Conservation (phyloP, 2,329 filamentous ascomycete species). For the Raffaelea albimanens region DNA sequence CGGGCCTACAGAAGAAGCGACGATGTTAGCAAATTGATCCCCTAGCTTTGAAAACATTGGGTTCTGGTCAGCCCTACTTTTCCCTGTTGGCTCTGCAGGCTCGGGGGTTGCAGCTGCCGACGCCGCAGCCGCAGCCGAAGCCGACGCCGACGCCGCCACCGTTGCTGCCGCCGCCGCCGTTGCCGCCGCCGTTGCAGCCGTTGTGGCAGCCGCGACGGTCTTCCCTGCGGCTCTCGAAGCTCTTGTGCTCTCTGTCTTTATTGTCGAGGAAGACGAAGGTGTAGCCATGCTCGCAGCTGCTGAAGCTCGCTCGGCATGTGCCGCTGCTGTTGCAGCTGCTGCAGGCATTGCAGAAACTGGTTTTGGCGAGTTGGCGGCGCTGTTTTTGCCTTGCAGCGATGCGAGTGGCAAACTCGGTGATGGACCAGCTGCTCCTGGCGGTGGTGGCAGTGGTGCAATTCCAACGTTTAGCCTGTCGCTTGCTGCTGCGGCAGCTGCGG, state of each 20-base stretch:
- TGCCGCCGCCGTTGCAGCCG: conserved; percentile 25
- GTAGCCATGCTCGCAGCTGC: conserved; percentile 12
- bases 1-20: conserved; percentile 17
- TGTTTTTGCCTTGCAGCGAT: conserved; percentile 42
- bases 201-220: conserved; percentile 12
- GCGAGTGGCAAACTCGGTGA: conserved; percentile 33
- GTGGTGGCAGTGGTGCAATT: conserved; percentile 86
- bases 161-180: conserved; percentile 6
- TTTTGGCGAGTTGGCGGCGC: conserved; percentile 46
- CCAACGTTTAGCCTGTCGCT: conserved; percentile 82
- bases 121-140: conserved; percentile 1
- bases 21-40: background rate
- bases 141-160: background rate
- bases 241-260: conserved; percentile 22
- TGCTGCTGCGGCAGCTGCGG: conserved; percentile 84
- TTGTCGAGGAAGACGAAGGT: conserved; percentile 18
- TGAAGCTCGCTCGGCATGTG: conserved; percentile 15
- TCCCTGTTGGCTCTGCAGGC: conserved; percentile 9
- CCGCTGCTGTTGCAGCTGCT: conserved; percentile 17
- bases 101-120: conserved; percentile 10
- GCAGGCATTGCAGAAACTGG: conserved; percentile 37
- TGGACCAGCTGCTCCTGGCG: conserved; percentile 50
- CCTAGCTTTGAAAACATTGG: too few relatives aligned
- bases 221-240: conserved; percentile 34
- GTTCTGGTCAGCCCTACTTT: conserved; percentile 23